Percentiles rank a stretch among this genome's conserved stretches.
Conservation (phyloP, 805 yeast genomes). For the Monosporozyma servazzii region DNA sequence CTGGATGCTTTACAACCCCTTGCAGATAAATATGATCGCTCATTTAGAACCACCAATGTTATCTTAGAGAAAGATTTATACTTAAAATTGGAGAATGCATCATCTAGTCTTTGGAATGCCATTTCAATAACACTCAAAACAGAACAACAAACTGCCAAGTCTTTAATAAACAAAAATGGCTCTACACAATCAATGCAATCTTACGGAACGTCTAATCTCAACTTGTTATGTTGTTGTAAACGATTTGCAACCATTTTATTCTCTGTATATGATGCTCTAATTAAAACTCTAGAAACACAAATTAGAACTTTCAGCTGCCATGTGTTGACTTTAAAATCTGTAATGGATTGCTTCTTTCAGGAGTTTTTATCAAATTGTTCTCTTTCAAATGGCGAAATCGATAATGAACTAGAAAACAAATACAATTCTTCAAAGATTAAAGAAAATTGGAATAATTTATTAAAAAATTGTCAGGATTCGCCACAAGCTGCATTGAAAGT, state of each 20-base stretch:
- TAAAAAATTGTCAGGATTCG: slow-evolving; percentile 24
- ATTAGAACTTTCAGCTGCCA: slow-evolving; percentile 29
- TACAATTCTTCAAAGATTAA: not conserved
- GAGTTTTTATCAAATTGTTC: not conserved
- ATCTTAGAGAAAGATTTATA: slow-evolving; percentile 12
- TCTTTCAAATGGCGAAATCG: not conserved
- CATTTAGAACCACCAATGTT: slow-evolving; percentile 20
- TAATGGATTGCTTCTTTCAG: slow-evolving; percentile 19
- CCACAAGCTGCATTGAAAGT: slow-evolving; percentile 20
- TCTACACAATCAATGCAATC: not conserved
- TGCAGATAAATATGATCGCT: slow-evolving; percentile 27
- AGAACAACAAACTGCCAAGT: slow-evolving; percentile 5
- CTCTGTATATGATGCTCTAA: slow-evolving; percentile 26
- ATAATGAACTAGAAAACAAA: not conserved
- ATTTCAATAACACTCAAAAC: slow-evolving; percentile 23
- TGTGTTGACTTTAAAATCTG: slow-evolving; percentile 21
- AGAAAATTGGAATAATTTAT: slow-evolving; percentile 7
- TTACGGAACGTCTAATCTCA: not conserved
- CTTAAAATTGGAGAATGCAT: slow-evolving; percentile 22
- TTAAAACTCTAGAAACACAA: slow-evolving; percentile 14
- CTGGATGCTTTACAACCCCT: slow-evolving; percentile 23
- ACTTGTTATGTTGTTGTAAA: slow-evolving; percentile 16
- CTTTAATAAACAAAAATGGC: not conserved
- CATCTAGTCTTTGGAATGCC: slow-evolving; percentile 34
- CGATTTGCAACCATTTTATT: slow-evolving; percentile 28